These are phyloP conservation scores for Moniliophthora roreri DNA, from an alignment of 1,284 basidiomycete species.

Conservation along the genomic window DNA sequence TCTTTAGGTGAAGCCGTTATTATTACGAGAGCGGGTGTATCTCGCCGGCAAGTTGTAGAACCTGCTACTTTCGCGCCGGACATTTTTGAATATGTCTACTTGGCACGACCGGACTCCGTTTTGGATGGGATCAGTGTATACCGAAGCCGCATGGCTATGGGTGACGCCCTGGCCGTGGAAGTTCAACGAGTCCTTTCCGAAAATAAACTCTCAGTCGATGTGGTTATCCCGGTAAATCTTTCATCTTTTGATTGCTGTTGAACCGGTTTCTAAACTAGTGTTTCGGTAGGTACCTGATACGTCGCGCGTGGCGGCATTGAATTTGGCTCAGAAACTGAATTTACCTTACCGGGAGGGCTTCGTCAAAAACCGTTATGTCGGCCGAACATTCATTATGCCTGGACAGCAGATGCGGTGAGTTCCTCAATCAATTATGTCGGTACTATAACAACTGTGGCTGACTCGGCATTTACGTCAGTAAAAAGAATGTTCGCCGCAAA, in stretches of 20 bases:
- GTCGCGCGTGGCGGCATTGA: constrained; percentile 92
- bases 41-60: constrained; percentile 70
- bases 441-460: too few relatives aligned
- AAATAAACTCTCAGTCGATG: constrained; percentile 78
- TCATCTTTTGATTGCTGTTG: constrained; percentile 6
- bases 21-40: constrained; percentile 80
- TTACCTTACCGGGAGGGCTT: constrained; percentile 98
- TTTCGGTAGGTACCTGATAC: constrained; percentile 84
- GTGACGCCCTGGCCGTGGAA: constrained; percentile 90
- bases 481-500: constrained; percentile 95
- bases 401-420: constrained; percentile 89
- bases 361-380: constrained; percentile 98
- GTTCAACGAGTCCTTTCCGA: constrained; percentile 75
- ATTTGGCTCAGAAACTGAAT: constrained; percentile 88
- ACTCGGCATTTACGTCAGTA: too few relatives aligned
- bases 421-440: constrained; percentile 2
- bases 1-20: constrained; percentile 88
- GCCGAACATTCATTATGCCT: constrained; percentile 99
- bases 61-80: constrained; percentile 90
- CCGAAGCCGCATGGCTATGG: constrained; percentile 98
- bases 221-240: constrained; percentile 87
- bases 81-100: constrained; percentile 99
- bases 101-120: constrained; percentile 97
- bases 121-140: constrained; percentile 98
- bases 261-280: constrained; percentile 7